A percentile compares a stretch with the other conserved stretches of the same genome.
Conservation (phyloP, 2,329 filamentous ascomycete genomes). For the Onygenales sp. region DNA sequence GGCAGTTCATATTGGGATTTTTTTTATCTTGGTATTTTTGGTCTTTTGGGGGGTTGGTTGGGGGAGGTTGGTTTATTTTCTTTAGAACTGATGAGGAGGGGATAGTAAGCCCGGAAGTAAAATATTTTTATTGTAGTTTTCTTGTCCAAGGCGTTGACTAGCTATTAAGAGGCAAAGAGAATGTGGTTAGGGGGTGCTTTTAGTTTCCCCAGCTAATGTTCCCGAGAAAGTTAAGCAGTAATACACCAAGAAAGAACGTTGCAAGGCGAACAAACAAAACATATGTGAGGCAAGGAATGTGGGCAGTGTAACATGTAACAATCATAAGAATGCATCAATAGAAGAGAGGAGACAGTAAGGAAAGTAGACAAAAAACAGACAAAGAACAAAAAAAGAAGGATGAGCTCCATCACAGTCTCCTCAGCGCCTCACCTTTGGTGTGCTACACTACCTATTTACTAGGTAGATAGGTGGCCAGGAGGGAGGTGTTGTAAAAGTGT, state of each 20-base stretch:
- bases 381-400: not conserved
- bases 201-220: no score
- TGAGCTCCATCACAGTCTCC: not conserved
- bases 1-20: not conserved
- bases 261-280: not conserved
- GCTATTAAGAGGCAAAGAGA: no score
- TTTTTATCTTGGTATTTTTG: not conserved
- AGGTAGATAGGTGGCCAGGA: not conserved
- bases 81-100: no score
- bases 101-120: no score
- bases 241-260: no score
- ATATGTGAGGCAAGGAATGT: not conserved
- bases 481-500: not conserved
- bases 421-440: not conserved
- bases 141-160: no score
- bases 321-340: not conserved
- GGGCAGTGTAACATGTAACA: no score
- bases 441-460: not conserved
- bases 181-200: no score
- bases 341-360: not conserved
- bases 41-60: no score
- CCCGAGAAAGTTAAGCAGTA: no score
- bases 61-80: no score
- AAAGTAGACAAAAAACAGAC: not conserved
- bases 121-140: no score